A percentile compares a stretch with the other conserved stretches of the same genome.
phyloP scores from a whole-genome alignment of 805 yeast species.

The Ogataea chonburiensis region DNA sequence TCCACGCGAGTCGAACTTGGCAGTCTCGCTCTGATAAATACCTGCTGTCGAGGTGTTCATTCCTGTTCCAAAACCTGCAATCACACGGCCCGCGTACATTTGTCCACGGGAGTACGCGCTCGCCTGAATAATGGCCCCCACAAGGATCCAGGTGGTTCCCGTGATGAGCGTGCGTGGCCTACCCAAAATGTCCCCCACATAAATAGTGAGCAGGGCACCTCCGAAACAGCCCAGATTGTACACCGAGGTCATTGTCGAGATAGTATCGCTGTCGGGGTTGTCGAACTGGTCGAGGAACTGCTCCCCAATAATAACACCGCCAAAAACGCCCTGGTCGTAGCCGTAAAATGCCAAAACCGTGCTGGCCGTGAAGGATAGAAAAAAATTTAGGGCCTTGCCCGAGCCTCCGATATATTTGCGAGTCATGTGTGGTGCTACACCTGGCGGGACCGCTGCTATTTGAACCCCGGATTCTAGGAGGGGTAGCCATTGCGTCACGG shows the following conservation, averaged over 20 bases:
- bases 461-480: too few relatives aligned
- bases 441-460: too few relatives aligned
- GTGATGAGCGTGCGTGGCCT: constrained; percentile 15
- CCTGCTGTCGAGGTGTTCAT: constrained; percentile 37
- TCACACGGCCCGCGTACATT: constrained; percentile 35
- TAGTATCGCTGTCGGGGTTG: constrained; percentile 15
- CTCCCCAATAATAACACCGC: constrained; percentile 34
- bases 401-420: constrained; percentile 15
- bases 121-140: constrained; percentile 28
- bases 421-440: constrained; percentile 2
- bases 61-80: constrained; percentile 38
- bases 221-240: constrained; percentile 25
- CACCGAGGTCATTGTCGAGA: constrained; percentile 15
- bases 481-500: neutral
- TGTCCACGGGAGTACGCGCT: constrained; percentile 20
- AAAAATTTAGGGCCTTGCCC: constrained; percentile 12
- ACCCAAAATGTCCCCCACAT: constrained; percentile 32
- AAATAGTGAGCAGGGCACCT: constrained; percentile 35
- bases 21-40: constrained; percentile 36
- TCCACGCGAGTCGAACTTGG: constrained; percentile 34
- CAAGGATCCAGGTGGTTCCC: constrained; percentile 26
- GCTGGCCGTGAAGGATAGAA: constrained; percentile 13
- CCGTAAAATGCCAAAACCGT: constrained; percentile 30
- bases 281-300: constrained; percentile 30
- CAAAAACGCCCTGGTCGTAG: constrained; percentile 45